These are phyloP conservation scores for Chlamydomonas applanata DNA, from an alignment of 139 green algal genomes.

Conservation along the genomic window DNA sequence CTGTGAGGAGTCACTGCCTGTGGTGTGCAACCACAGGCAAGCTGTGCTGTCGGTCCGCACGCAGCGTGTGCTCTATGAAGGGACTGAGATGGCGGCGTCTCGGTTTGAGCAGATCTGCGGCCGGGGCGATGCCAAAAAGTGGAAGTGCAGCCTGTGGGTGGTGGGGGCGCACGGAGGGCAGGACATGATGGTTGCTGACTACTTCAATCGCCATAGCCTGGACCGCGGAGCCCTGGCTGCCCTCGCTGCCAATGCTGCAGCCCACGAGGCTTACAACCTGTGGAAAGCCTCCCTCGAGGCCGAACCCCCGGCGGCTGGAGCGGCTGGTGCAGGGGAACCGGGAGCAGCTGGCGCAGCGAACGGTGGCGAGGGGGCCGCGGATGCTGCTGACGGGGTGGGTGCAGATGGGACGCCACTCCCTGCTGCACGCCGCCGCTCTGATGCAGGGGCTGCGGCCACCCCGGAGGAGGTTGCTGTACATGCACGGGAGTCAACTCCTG, in stretches of 20 bases:
- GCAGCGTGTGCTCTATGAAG: slow-evolving; percentile 62
- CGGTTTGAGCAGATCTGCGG: slow-evolving; percentile 78
- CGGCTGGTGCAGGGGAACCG: background rate
- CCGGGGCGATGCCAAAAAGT: slow-evolving; percentile 85
- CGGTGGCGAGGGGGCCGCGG: background rate
- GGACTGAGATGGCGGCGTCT: slow-evolving; percentile 53
- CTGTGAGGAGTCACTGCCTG: slow-evolving; percentile 50
- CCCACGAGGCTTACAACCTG: slow-evolving; percentile 22
- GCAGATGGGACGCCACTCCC: background rate
- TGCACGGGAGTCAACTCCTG: too few species aligned
- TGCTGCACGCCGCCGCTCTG: background rate
- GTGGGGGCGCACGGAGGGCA: slow-evolving; percentile 10
- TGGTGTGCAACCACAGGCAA: slow-evolving; percentile 61
- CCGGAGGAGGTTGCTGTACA: background rate
- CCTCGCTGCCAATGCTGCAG: slow-evolving; percentile 39
- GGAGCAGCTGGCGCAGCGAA: background rate
- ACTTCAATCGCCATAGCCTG: slow-evolving; percentile 52
- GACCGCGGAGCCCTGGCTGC: slow-evolving; percentile 52
- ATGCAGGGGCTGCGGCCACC: background rate
- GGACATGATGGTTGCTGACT: slow-evolving; percentile 60
- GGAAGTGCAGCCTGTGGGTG: slow-evolving; percentile 74
- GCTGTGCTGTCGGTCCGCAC: slow-evolving; percentile 56
- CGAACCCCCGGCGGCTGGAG: background rate
- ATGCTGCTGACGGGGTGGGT: background rate
- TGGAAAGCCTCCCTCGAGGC: slow-evolving; percentile 16